phyloP scores from a whole-genome alignment of 768 basidiomycete species.

The Butyriboletus loyo region DNA sequence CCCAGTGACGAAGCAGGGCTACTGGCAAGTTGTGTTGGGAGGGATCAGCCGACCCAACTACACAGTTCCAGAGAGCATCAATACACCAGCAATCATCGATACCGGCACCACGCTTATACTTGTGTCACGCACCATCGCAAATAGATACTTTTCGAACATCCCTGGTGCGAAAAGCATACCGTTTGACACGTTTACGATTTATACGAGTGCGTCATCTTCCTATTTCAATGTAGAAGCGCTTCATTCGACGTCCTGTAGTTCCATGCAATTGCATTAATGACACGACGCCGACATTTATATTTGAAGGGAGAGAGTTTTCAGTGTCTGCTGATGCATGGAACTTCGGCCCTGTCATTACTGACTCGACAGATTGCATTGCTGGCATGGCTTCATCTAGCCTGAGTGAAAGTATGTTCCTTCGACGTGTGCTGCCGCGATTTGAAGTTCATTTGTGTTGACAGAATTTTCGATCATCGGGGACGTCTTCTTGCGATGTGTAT shows the following conservation, averaged over 20 bases:
- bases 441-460: constrained; percentile 4
- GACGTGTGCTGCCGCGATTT: neutral
- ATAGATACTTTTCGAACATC: constrained; percentile 23
- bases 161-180: constrained; percentile 15
- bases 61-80: neutral
- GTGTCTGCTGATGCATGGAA: constrained; percentile 35
- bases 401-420: constrained; percentile 1
- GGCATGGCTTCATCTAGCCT: constrained; percentile 18
- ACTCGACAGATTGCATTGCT: constrained; percentile 30
- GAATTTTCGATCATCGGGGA: constrained; percentile 26
- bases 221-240: neutral
- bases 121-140: constrained; percentile 16
- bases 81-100: constrained; percentile 30
- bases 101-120: constrained; percentile 28
- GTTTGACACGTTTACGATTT: constrained; percentile 32
- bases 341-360: constrained; percentile 30
- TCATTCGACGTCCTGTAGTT: constrained; percentile 6
- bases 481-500: constrained; percentile 25
- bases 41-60: constrained; percentile 2
- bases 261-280: constrained; percentile 14
- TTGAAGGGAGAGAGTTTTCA: constrained; percentile 34
- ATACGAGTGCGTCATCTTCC: constrained; percentile 26
- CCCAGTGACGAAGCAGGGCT: constrained; percentile 27
- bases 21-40: constrained; percentile 36
- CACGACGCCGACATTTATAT: constrained; percentile 27